These are phyloP conservation scores for Trichoderma aggressivum DNA, from an alignment of 2,329 filamentous ascomycete genomes.

Conservation along the genomic window DNA sequence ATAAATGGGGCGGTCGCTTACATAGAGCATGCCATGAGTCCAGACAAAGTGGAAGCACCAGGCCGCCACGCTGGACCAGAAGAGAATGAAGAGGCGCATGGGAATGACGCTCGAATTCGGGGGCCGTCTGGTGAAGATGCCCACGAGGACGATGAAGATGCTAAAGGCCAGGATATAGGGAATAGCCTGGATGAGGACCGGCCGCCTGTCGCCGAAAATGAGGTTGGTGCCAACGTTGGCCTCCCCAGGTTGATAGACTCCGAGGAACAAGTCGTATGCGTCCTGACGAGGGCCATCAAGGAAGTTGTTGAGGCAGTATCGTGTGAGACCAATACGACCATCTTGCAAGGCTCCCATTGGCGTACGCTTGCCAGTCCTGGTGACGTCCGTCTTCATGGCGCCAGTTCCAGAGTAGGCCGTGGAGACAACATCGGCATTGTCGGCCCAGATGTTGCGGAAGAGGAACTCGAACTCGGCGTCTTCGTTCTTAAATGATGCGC, in stretches of 20 bases:
- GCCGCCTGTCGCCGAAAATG: slow-evolving; percentile 80
- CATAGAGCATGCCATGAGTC: slow-evolving; percentile 86
- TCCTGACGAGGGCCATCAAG: slow-evolving; percentile 90
- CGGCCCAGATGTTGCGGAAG: slow-evolving; percentile 97
- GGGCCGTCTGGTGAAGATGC: slow-evolving; percentile 66
- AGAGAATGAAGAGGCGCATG: slow-evolving; percentile 73
- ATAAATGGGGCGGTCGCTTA: slow-evolving; percentile 50
- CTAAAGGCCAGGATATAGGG: slow-evolving; percentile 87
- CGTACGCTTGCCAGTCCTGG: slow-evolving; percentile 86
- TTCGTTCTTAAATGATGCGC: slow-evolving; percentile 71
- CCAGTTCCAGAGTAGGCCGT: slow-evolving; percentile 92
- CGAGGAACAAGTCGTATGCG: slow-evolving; percentile 90
- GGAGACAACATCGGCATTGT: slow-evolving; percentile 95
- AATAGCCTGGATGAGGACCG: slow-evolving; percentile 85
- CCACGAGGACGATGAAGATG: slow-evolving; percentile 76
- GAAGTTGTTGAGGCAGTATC: slow-evolving; percentile 94
- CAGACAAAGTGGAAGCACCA: slow-evolving; percentile 77
- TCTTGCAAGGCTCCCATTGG: slow-evolving; percentile 82
- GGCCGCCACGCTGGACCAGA: slow-evolving; percentile 68
- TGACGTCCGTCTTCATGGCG: slow-evolving; percentile 97
- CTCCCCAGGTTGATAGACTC: slow-evolving; percentile 73
- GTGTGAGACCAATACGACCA: slow-evolving; percentile 78
- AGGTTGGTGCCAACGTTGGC: slow-evolving; percentile 67
- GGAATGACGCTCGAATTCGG: slow-evolving; percentile 77
- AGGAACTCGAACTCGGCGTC: slow-evolving; percentile 81